Evolutionary conservation across 768 basidiomycete genomes (phyloP), one percentile per base, ranked within the genome.

Genomic region (Tricholoma sp.): DNA sequence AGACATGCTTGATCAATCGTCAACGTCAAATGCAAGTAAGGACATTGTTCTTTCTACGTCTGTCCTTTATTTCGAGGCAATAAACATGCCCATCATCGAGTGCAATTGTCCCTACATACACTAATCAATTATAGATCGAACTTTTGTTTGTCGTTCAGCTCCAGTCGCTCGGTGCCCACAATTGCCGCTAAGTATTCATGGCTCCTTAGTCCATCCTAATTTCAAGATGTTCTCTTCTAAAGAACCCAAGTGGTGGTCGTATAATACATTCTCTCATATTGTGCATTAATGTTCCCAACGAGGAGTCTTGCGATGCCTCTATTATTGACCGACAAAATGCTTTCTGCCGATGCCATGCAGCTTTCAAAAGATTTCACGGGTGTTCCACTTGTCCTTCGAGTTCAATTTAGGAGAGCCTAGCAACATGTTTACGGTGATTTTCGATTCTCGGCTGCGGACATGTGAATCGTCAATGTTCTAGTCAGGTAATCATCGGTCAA

Each of bases 401-500:
- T 24, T 52, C 51, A 56, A 53, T 9, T 45, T 55, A 28, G 64
- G 53, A 8, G 31, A 54, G 34, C 77, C 76, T 2, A 81, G 59
- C 20, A 87, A 75, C 68, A 83, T 72, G 50, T 83, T 79, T 37
- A 86, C 72, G 13, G 84, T 85, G 24, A 81, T 67, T 61, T 80
- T 74, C 13, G n/a, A 60, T 89, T 86, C 66, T 89, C 84, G 15
- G 87, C 86, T 7, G 79, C 81, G 15, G 76, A 75, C 73, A 86
- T 78, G 29, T 85, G 76, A 24, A 71, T 74, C 88, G 88, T 88
- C 55, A 89, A 71, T 47, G 72, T 79, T 34, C 86, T 76, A 32
- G 86, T 87, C 44, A 89, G 62, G 17, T 72, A 63, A 64, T 88
- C 88, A n/a, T n/a, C n/a, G n/a, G 63, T 89, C 84, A 61, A 86